A percentile compares a stretch with the other conserved stretches of the same genome.
Conservation (phyloP, 106 monocot species). For the Phalaenopsis aphrodite region DNA sequence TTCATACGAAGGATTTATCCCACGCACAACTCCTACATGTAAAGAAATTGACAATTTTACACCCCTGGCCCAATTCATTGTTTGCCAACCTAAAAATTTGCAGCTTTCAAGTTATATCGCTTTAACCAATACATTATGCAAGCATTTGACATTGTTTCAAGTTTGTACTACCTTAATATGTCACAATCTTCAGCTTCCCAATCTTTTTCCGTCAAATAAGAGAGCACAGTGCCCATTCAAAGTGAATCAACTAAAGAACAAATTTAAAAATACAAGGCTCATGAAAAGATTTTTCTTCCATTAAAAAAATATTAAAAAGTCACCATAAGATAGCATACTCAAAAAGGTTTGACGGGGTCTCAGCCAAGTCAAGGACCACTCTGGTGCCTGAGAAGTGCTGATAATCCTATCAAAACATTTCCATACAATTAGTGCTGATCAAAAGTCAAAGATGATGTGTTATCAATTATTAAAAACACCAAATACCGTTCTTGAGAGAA, state of each 20-base stretch:
- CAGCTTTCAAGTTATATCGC: background rate
- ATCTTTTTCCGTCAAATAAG: background rate
- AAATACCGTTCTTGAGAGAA: slow-evolving; percentile 96
- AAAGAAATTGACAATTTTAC: background rate
- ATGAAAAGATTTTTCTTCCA: background rate
- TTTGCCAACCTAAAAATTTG: no score
- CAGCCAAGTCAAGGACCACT: slow-evolving; percentile 89
- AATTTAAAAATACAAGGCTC: background rate
- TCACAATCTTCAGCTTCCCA: background rate
- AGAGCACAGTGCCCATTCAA: background rate
- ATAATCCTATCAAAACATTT: slow-evolving; percentile 54
- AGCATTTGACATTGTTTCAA: background rate
- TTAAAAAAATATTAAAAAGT: background rate
- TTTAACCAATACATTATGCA: background rate
- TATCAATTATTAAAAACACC: background rate
- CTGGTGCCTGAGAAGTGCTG: slow-evolving; percentile 98
- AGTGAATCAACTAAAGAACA: background rate
- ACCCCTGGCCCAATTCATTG: background rate
- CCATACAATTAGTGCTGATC: slow-evolving; percentile 1
- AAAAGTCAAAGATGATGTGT: background rate
- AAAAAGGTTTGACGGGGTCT: slow-evolving; percentile 94
- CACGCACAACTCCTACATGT: no score
- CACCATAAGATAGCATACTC: slow-evolving; percentile 45
- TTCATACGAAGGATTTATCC: background rate
- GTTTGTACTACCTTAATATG: background rate